Conservation (phyloP, 257 asterid genomes). For the Cruciata laevipes region DNA sequence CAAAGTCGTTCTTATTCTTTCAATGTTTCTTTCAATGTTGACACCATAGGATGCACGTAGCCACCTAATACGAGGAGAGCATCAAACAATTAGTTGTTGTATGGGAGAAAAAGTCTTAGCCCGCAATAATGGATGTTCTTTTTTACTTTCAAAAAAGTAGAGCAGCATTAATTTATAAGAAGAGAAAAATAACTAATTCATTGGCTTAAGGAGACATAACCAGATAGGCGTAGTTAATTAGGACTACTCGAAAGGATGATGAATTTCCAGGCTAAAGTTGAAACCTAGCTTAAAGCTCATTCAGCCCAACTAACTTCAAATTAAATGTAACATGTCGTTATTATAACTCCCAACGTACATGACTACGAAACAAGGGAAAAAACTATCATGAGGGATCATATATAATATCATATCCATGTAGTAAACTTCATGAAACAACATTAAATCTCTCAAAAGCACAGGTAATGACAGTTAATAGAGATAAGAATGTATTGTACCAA, state of each 20-base stretch:
- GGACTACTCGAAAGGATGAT: background rate
- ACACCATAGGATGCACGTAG: too few species aligned
- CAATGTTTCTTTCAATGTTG: too few species aligned
- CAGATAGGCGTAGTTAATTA: background rate
- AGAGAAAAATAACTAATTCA: background rate
- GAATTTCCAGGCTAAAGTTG: background rate
- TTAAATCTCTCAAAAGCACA: background rate
- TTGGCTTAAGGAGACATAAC: background rate
- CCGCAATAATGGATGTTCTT: background rate
- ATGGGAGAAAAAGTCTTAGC: background rate
- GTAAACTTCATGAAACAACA: slow-evolving; percentile 4
- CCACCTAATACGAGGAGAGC: too few species aligned
- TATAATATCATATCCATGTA: too few species aligned
- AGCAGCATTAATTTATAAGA: background rate
- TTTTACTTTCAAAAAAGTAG: background rate
- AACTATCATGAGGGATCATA: background rate
- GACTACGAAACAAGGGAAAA: background rate
- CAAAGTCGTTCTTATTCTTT: too few species aligned
- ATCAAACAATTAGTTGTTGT: too few species aligned
- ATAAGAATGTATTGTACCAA: slow-evolving; percentile 35
- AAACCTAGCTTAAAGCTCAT: background rate
- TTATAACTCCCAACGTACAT: background rate
- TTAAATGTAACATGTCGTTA: background rate
- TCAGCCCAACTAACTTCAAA: background rate
- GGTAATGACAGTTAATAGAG: background rate